A percentile compares a stretch with the other conserved stretches of the same genome.
Evolutionary conservation across 345 rosid species (phyloP).

Genomic region (Xanthoceras sorbifolium): DNA sequence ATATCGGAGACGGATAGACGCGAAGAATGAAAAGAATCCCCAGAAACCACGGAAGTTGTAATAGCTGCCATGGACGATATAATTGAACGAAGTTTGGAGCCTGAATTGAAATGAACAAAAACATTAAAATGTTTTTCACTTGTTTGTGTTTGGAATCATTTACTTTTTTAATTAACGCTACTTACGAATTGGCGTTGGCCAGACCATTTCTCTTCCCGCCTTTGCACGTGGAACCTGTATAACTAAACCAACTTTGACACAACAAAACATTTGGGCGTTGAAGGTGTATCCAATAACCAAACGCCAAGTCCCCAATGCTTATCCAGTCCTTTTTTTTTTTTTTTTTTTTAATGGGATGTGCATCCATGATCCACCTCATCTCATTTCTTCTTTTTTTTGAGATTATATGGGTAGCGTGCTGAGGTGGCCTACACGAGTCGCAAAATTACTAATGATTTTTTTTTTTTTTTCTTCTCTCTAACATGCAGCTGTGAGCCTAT

Average conservation of each 20-base stretch:
- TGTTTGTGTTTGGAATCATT: background rate
- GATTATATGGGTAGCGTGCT: background rate
- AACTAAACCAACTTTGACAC: background rate
- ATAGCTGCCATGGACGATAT: conserved; percentile 21
- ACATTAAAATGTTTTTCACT: background rate
- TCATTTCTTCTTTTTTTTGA: background rate
- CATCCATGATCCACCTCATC: too few relatives aligned
- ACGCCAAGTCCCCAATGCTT: background rate
- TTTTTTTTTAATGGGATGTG: background rate
- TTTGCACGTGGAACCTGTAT: background rate
- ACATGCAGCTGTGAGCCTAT: background rate
- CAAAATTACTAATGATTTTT: background rate
- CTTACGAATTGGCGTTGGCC: conserved; percentile 21
- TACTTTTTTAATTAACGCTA: background rate
- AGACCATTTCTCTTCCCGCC: conserved; percentile 19
- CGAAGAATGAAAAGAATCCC: conserved; percentile 8
- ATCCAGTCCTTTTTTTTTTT: background rate
- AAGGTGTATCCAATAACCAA: background rate
- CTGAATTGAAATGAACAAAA: conserved; percentile 22
- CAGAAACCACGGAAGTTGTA: background rate
- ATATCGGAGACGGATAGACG: conserved; percentile 17
- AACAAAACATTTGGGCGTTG: background rate
- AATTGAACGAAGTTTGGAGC: conserved; percentile 27
- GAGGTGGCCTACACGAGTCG: background rate
- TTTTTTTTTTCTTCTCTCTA: too few relatives aligned